Evolutionary conservation across 331 rosid genomes (phyloP).

Genomic region (Quercus phellos): DNA sequence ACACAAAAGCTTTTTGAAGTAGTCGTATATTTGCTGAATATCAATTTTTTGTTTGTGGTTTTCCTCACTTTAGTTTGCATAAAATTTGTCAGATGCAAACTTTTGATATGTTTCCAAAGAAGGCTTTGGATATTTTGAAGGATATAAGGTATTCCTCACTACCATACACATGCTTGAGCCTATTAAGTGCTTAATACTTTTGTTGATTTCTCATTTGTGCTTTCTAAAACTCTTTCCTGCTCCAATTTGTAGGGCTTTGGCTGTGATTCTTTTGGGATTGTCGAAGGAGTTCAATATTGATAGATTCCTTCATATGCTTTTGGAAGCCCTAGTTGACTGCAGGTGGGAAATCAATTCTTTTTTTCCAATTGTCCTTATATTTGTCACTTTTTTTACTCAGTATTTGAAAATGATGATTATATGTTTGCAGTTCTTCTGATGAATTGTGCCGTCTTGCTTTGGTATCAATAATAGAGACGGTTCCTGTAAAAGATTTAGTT

Average conservation of each 20-base stretch:
- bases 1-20: background rate
- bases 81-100: slow-evolving; percentile 56
- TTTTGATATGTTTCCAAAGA: slow-evolving; percentile 54
- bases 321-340: slow-evolving; percentile 72
- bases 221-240: slow-evolving; percentile 13
- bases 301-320: slow-evolving; percentile 58
- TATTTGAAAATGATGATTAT: slow-evolving; percentile 25
- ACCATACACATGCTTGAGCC: slow-evolving; percentile 3
- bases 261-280: slow-evolving; percentile 53
- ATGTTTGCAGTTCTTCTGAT: slow-evolving; percentile 56
- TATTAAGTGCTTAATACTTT: background rate
- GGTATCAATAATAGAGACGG: slow-evolving; percentile 61
- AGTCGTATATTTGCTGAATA: background rate
- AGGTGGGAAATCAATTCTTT: slow-evolving; percentile 43
- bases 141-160: slow-evolving; percentile 54
- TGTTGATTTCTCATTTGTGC: slow-evolving; percentile 14
- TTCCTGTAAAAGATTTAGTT: slow-evolving; percentile 49
- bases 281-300: slow-evolving; percentile 71
- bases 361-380: slow-evolving; percentile 8
- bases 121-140: slow-evolving; percentile 62
- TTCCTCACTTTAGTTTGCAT: slow-evolving; percentile 20
- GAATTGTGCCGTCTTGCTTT: slow-evolving; percentile 55
- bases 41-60: background rate
- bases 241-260: slow-evolving; percentile 53
- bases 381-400: slow-evolving; percentile 8